Evolutionary conservation across 2,329 filamentous ascomycete genomes (phyloP).

Genomic region (Ophiobolus disseminans): DNA sequence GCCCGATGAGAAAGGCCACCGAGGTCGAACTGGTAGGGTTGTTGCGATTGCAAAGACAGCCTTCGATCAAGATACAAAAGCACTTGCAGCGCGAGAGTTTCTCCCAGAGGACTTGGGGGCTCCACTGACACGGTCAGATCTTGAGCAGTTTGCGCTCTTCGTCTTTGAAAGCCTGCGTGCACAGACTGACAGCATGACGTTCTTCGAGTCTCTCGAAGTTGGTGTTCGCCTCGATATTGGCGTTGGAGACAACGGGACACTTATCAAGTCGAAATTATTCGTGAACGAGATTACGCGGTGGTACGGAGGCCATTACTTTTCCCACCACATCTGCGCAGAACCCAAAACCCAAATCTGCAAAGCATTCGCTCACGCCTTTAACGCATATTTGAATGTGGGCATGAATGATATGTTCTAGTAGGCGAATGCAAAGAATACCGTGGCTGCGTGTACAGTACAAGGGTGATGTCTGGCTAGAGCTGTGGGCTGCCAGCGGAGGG

Average conservation of each 20-base stretch:
- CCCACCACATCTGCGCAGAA: not conserved
- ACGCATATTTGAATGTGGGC: not conserved
- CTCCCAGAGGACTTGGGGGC: not conserved
- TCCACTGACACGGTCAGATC: not conserved
- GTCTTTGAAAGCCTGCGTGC: not conserved
- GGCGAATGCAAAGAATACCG: no score
- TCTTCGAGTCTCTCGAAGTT: slow-evolving; percentile 5
- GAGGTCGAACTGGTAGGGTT: not conserved
- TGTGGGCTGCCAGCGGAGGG: no score
- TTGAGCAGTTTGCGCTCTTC: not conserved
- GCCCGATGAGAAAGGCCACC: not conserved
- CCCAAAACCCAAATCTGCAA: slow-evolving; percentile 1
- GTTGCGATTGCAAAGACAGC: not conserved
- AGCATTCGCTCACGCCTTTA: not conserved
- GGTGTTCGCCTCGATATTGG: slow-evolving; percentile 1
- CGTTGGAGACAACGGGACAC: not conserved
- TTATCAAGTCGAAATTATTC: not conserved
- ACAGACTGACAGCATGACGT: not conserved
- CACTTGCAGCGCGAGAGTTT: not conserved
- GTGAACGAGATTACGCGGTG: slow-evolving; percentile 1
- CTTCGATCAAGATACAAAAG: not conserved
- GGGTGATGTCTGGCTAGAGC: no score
- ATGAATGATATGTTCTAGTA: not conserved
- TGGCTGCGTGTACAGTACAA: no score
- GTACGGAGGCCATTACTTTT: slow-evolving; percentile 4